Evolutionary conservation across 768 basidiomycete genomes (phyloP).

Genomic region (Lactarius sanguifluus): DNA sequence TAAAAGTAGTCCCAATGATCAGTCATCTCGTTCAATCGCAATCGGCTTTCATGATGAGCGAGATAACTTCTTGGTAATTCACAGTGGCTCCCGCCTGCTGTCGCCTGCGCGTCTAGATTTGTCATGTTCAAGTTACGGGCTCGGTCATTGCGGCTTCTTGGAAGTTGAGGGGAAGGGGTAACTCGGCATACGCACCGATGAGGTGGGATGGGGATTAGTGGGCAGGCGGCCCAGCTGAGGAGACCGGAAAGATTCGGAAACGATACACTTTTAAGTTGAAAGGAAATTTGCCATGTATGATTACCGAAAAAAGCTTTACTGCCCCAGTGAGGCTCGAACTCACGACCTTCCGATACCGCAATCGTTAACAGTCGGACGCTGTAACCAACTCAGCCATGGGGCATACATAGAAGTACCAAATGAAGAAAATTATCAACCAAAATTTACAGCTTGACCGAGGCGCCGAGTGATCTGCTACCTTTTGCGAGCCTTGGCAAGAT

Average conservation of each 20-base stretch:
- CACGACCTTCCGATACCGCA: conserved; percentile 48
- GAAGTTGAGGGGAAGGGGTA: neutral
- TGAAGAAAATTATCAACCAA: neutral
- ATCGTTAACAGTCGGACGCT: conserved; percentile 47
- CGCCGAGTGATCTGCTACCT: neutral
- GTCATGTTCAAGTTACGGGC: conserved; percentile 8
- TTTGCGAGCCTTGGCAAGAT: neutral
- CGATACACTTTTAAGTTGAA: neutral
- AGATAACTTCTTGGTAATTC: neutral
- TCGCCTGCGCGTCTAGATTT: neutral
- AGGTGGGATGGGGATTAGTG: neutral
- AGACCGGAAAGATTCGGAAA: conserved; percentile 1
- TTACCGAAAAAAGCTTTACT: conserved; percentile 32
- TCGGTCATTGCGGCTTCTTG: neutral
- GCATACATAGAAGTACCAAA: conserved; percentile 32
- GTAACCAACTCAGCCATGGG: conserved; percentile 55
- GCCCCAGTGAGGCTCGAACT: conserved; percentile 56
- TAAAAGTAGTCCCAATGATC: neutral
- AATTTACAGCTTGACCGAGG: neutral
- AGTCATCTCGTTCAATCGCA: neutral
- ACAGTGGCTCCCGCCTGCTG: neutral
- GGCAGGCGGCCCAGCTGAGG: neutral
- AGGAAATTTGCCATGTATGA: neutral
- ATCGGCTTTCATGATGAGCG: neutral
- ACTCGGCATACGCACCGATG: neutral